Evolutionary conservation across 2,329 filamentous ascomycete genomes (phyloP).

Genomic region (Thielaviopsis musarum): DNA sequence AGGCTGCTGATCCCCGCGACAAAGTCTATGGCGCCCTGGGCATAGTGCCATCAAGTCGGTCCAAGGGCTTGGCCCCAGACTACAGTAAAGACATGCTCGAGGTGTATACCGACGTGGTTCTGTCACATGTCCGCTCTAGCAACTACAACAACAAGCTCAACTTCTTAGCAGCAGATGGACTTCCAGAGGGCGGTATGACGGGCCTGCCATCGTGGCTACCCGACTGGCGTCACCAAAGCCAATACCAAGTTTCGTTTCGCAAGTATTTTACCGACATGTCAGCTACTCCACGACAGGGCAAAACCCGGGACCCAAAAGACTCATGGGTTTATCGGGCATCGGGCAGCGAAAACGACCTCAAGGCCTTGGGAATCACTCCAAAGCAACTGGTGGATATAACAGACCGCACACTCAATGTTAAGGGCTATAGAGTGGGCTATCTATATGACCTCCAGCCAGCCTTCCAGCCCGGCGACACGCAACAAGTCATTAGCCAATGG

Average conservation of each 20-base stretch:
- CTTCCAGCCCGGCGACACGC: conserved; percentile 8
- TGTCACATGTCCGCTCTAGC: conserved; percentile 11
- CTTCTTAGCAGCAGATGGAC: conserved; percentile 13
- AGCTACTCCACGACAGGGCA: conserved; percentile 3
- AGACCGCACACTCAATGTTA: conserved; percentile 10
- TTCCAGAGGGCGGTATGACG: conserved; percentile 14
- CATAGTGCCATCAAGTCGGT: conserved; percentile 14
- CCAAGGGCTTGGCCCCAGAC: conserved; percentile 14
- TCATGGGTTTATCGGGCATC: conserved; percentile 11
- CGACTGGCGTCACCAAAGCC: conserved; percentile 12
- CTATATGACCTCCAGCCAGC: conserved; percentile 13
- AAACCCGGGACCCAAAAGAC: background rate
- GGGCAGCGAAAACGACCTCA: conserved; percentile 10
- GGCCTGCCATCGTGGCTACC: conserved; percentile 13
- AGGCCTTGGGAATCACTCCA: conserved; percentile 5
- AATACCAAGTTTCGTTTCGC: conserved; percentile 13
- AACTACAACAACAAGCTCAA: conserved; percentile 12
- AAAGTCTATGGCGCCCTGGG: conserved; percentile 17
- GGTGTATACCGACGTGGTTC: conserved; percentile 15
- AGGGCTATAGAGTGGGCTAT: conserved; percentile 14
- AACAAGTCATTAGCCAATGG: conserved; percentile 9
- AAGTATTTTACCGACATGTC: conserved; percentile 12
- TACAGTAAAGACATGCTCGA: conserved; percentile 15
- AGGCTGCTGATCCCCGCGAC: conserved; percentile 15
- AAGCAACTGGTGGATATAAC: conserved; percentile 8